Evolutionary conservation across 257 asterid species (phyloP).

Genomic region (Primulina tabacum): DNA sequence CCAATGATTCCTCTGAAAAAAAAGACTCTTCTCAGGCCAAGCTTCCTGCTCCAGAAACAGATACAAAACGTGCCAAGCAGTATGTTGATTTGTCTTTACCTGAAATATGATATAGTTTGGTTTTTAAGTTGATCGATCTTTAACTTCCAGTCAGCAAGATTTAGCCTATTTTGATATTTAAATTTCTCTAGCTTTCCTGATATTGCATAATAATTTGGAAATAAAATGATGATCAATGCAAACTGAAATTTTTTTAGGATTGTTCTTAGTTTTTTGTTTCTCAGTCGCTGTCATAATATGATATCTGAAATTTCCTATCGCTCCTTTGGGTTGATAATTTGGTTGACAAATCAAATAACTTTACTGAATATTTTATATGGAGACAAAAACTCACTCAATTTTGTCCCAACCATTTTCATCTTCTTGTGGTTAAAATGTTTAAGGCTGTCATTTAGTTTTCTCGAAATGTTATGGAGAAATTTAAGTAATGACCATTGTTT

Average conservation of each 20-base stretch:
- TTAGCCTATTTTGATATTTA: not conserved
- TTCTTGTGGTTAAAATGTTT: too few relatives aligned
- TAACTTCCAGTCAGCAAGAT: not conserved
- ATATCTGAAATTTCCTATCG: not conserved
- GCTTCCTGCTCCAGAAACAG: constrained; percentile 60
- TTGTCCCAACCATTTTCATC: too few relatives aligned
- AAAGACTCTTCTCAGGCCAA: constrained; percentile 55
- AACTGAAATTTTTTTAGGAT: not conserved
- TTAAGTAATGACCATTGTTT: too few relatives aligned
- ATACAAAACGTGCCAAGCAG: constrained; percentile 92
- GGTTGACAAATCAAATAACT: too few relatives aligned
- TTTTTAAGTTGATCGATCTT: not conserved
- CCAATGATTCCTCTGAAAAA: constrained; percentile 50
- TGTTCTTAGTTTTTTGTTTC: not conserved
- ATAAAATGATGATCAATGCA: not conserved
- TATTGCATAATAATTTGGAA: not conserved
- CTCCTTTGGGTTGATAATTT: too few relatives aligned
- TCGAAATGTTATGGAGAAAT: too few relatives aligned
- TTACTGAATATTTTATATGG: too few relatives aligned
- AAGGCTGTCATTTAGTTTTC: too few relatives aligned
- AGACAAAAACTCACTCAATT: too few relatives aligned
- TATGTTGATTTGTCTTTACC: constrained; percentile 41
- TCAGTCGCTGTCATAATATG: not conserved
- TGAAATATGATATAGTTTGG: not conserved
- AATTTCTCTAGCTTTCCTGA: not conserved